Base-by-base conservation (phyloP, 2,329 filamentous ascomycete species). In the Verticillium klebahnii region DNA sequence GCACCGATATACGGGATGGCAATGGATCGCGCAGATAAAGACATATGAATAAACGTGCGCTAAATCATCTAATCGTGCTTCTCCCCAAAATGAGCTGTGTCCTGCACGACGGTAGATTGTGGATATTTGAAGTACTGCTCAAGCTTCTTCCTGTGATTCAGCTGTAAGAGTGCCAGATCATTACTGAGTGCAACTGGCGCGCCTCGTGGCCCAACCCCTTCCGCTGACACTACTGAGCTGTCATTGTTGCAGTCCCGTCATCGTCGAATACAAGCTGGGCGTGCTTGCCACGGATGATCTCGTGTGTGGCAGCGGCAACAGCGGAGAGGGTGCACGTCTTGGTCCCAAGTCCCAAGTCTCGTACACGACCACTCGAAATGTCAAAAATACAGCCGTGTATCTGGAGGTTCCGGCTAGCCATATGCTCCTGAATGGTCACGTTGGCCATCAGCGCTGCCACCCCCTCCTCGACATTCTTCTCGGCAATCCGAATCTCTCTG, bases 351-450 rank as follows among this genome's bases (percentile, higher is more conserved):
- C 79, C 78, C 2, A 86, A 70, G 67, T 86, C 80, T 45, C 73
- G 72, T 59, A 86, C 73, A 63, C 77, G 77, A 14, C 84, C 84
- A 23, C 70, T 75, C 6, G 68, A 75, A 59, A 86, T 75, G 66
- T 95, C 88, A 72, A 91, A 94, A 15, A 96, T 79, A 60, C 88
- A 81, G n/a, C 91, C 92, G 73, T 95, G 91, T 6, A 96, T 83
- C 74, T 89, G 78, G 52, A 96, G 75, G 1, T 88, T 89, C 32
- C 90, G 81, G 68, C 92, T 87, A 66, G 79, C 74, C 63, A 93
- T 85, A 31, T 90, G 91, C 64, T 91, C 88, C 69, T 87, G 82
- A 34, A 96, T 83, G 29, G 85, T 83, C 58, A 82, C 79, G 74
- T 92, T 93, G 71, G 86, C 81, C 78, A 88, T 84, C 62, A 95